Conservation (phyloP, 2,329 filamentous ascomycete species). For the Talaromyces marneffei region DNA sequence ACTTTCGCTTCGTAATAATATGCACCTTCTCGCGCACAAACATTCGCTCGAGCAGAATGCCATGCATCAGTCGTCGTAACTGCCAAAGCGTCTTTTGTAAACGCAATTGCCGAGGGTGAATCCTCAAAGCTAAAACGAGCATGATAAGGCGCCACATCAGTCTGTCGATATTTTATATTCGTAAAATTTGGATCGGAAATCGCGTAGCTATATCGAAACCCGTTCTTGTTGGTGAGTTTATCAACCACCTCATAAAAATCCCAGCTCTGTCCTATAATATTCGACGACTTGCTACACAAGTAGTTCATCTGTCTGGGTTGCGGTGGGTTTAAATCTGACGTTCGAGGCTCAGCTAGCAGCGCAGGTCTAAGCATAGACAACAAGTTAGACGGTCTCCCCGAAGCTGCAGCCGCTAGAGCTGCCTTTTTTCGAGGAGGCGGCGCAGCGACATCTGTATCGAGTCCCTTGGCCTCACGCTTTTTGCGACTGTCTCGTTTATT, state of each 20-base stretch:
- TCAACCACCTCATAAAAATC: slow-evolving; percentile 41
- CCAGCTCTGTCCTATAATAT: slow-evolving; percentile 31
- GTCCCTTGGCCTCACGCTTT: slow-evolving; percentile 39
- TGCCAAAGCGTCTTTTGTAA: slow-evolving; percentile 67
- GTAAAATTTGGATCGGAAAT: slow-evolving; percentile 85
- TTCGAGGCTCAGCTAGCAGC: slow-evolving; percentile 35
- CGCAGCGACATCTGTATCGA: slow-evolving; percentile 28
- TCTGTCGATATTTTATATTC: slow-evolving; percentile 84
- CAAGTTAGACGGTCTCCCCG: slow-evolving; percentile 33
- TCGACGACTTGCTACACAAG: slow-evolving; percentile 31
- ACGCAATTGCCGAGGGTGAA: slow-evolving; percentile 75
- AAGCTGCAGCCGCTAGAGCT: slow-evolving; percentile 24
- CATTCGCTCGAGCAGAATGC: slow-evolving; percentile 83
- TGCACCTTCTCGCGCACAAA: slow-evolving; percentile 79
- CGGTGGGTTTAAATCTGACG: slow-evolving; percentile 34
- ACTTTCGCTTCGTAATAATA: slow-evolving; percentile 95
- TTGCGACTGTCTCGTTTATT: slow-evolving; percentile 42
- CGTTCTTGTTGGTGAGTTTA: slow-evolving; percentile 58
- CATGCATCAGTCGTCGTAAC: slow-evolving; percentile 91
- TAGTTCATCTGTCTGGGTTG: slow-evolving; percentile 37
- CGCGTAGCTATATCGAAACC: slow-evolving; percentile 83
- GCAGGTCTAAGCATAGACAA: slow-evolving; percentile 38
- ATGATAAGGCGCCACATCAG: slow-evolving; percentile 76
- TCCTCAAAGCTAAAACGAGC: slow-evolving; percentile 91
- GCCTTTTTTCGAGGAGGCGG: slow-evolving; percentile 31